Conservation (phyloP, 768 basidiomycete species). For the Dentipellis sp. region DNA sequence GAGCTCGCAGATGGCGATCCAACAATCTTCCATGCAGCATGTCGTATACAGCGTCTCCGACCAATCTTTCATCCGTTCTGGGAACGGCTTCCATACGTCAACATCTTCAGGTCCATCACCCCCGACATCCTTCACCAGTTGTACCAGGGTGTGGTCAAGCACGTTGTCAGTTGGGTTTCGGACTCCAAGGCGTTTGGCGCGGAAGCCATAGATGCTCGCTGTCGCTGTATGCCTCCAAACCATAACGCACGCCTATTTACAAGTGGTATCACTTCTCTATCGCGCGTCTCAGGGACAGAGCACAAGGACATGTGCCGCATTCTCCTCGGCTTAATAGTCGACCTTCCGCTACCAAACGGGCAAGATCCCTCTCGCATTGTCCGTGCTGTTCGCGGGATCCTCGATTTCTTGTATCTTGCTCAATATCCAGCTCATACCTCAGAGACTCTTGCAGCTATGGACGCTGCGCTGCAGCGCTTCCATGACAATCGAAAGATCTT, state of each 20-base stretch:
- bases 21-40: not conserved
- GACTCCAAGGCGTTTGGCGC: constrained; percentile 8
- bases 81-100: constrained; percentile 19
- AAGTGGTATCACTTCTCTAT: constrained; percentile 24
- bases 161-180: not conserved
- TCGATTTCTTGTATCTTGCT: constrained; percentile 32
- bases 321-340: not conserved
- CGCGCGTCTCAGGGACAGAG: constrained; percentile 33
- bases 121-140: constrained; percentile 29
- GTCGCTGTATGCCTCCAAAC: constrained; percentile 21
- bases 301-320: constrained; percentile 23
- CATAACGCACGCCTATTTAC: constrained; percentile 23
- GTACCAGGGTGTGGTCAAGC: constrained; percentile 8
- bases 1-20: not conserved
- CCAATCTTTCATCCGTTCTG: constrained; percentile 11
- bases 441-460: constrained; percentile 20
- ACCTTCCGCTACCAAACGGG: constrained; percentile 6
- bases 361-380: constrained; percentile 5
- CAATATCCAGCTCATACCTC: constrained; percentile 25
- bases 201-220: constrained; percentile 25
- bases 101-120: constrained; percentile 18
- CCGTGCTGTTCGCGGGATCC: constrained; percentile 11
- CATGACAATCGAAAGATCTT: constrained; percentile 30
- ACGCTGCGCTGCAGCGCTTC: constrained; percentile 22
- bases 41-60: not conserved